These are phyloP conservation scores for Exidia glandulosa DNA, from an alignment of 768 basidiomycete genomes.

Conservation along the genomic window DNA sequence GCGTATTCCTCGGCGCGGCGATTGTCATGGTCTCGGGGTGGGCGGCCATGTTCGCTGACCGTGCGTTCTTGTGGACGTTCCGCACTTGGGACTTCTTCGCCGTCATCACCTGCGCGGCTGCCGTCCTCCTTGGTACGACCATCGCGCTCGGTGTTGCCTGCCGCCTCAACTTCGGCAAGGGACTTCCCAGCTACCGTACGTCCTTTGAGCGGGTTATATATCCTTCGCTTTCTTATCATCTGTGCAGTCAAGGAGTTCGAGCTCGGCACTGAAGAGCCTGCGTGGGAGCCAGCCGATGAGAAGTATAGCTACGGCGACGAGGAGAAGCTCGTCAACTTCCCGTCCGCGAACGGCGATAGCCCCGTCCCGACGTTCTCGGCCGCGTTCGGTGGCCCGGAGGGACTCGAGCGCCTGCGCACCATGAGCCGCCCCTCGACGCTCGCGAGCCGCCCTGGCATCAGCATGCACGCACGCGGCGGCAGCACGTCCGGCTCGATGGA, in stretches of 20 bases:
- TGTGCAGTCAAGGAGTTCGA: slow-evolving; percentile 45
- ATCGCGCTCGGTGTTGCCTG: slow-evolving; percentile 57
- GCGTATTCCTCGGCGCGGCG: slow-evolving; percentile 51
- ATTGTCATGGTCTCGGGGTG: slow-evolving; percentile 55
- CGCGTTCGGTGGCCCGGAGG: slow-evolving; percentile 16
- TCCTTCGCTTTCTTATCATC: background rate
- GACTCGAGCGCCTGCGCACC: background rate
- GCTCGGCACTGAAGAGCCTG: slow-evolving; percentile 30
- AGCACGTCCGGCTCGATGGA: background rate
- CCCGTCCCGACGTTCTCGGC: slow-evolving; percentile 46
- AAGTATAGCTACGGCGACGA: slow-evolving; percentile 28
- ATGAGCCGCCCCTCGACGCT: background rate
- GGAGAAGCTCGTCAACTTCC: slow-evolving; percentile 49
- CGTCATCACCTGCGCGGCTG: slow-evolving; percentile 47
- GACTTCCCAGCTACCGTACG: slow-evolving; percentile 56
- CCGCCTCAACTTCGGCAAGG: slow-evolving; percentile 67
- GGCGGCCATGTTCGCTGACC: slow-evolving; percentile 60
- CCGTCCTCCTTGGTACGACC: slow-evolving; percentile 41
- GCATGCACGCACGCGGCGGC: background rate
- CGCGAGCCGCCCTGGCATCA: background rate
- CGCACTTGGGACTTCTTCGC: slow-evolving; percentile 65
- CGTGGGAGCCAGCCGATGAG: slow-evolving; percentile 12
- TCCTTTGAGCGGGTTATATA: slow-evolving; percentile 11
- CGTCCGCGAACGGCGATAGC: slow-evolving; percentile 29
- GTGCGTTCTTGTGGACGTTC: slow-evolving; percentile 56